Evolutionary conservation across 2,329 filamentous ascomycete species (phyloP), one percentile per base, ranked within the genome.

Genomic region (Fusarium pseudograminearum): DNA sequence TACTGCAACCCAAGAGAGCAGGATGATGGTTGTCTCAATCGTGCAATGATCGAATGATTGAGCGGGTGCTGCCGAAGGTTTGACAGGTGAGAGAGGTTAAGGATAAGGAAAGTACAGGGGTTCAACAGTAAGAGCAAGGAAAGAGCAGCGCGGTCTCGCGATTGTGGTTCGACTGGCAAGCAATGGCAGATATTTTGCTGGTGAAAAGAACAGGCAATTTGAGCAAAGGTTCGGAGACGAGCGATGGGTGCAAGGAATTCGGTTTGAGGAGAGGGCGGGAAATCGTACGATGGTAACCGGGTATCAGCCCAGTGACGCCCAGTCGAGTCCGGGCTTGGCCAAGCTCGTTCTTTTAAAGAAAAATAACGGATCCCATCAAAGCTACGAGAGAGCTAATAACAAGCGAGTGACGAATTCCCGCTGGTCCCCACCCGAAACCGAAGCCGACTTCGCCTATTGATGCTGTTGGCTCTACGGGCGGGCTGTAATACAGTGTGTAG

Each of bases 221-320:
- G 73, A 70, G 61, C 36, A 69, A 68, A 67, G 46, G 57, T 61
- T 64, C 51, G 70, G 60, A 67, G 61, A 33, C 61, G 38, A 69
- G 68, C 65, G 69, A 71, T 63, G 55, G 53, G 58, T 74, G 72
- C 72, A 75, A 74, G 73, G 69, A 73, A 73, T 72, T 75, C 71
- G 58, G 64, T 63, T 68, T 75, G 73, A 67, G 70, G 69, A 72
- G 70, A 71, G 59, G 65, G 69, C 51, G 56, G 51, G 64, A 69
- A 75, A 77, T 77, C 76, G 76, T 77, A 78, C 74, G 75, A 77
- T 76, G 70, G 70, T 68, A 69, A 68, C 64, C 53, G 61, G 66
- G 70, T 67, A 76, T 76, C 73, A 76, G 74, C 66, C 74, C 74
- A 76, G 71, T 60, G 71, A 67, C 58, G 63, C 60, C 67, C 62